Percentiles rank a stretch among this genome's conserved stretches.
Conservation (phyloP, 805 yeast species). For the Scheffersomyces ergatensis region DNA sequence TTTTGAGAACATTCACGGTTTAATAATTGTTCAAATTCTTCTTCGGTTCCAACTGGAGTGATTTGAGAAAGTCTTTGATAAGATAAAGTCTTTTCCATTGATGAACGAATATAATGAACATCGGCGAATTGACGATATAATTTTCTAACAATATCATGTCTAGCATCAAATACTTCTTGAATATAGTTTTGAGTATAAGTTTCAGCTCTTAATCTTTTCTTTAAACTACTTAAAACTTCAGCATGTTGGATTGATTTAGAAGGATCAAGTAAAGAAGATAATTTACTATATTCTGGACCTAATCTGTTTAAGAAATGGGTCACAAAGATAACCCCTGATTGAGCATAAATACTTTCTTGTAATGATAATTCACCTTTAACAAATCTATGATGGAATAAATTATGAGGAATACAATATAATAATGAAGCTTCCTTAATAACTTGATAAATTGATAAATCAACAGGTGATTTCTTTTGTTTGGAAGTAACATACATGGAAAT, state of each 20-base stretch:
- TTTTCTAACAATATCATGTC: conserved; percentile 72
- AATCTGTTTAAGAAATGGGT: conserved; percentile 92
- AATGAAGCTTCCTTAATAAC: conserved; percentile 92
- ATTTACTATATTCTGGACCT: conserved; percentile 82
- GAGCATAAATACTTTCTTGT: conserved; percentile 94
- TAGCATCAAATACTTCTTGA: conserved; percentile 67
- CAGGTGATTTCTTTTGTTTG: conserved; percentile 47
- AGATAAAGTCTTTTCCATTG: conserved; percentile 75
- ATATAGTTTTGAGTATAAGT: conserved; percentile 87
- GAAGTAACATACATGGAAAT: conserved; percentile 83
- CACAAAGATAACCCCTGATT: conserved; percentile 87
- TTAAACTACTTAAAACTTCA: conserved; percentile 76
- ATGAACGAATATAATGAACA: conserved; percentile 73
- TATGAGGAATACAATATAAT: conserved; percentile 86
- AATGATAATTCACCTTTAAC: conserved; percentile 76
- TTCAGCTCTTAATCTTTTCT: conserved; percentile 87
- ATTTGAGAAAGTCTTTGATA: conserved; percentile 82
- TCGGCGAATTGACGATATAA: conserved; percentile 91
- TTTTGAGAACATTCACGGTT: conserved; percentile 73
- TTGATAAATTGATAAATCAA: conserved; percentile 80
- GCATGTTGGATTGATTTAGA: conserved; percentile 61
- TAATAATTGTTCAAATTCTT: conserved; percentile 69
- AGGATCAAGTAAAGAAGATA: conserved; percentile 62
- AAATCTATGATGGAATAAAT: conserved; percentile 72
- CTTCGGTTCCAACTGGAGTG: conserved; percentile 69